Conservation (phyloP, 176 grass and related monocot species). For the Urochloa ruziziensis region DNA sequence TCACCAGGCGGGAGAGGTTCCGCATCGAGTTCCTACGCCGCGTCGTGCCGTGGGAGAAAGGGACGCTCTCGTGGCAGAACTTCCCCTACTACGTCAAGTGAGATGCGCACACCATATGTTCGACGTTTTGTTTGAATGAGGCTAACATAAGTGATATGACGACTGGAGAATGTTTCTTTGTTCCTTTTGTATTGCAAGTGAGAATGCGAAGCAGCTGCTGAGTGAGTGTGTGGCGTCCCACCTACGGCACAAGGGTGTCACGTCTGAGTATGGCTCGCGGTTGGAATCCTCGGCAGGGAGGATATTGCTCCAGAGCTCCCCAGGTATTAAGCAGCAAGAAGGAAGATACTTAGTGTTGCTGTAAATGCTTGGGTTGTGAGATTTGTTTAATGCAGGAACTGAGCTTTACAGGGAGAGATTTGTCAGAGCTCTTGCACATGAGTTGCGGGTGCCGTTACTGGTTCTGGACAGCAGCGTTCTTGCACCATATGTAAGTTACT, state of each 20-base stretch:
- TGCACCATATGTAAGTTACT: constrained; percentile 73
- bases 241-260: constrained; percentile 65
- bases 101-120: constrained; percentile 36
- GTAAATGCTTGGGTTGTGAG: constrained; percentile 23
- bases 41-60: constrained; percentile 85
- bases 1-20: constrained; percentile 75
- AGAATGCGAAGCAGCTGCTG: constrained; percentile 55
- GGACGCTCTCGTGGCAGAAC: constrained; percentile 73
- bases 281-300: constrained; percentile 68
- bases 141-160: constrained; percentile 18
- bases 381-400: constrained; percentile 66
- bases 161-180: background rate
- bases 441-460: constrained; percentile 73
- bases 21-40: constrained; percentile 83
- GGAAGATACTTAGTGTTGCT: constrained; percentile 6
- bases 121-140: constrained; percentile 30
- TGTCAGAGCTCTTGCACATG: constrained; percentile 78
- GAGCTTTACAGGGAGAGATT: constrained; percentile 93
- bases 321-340: constrained; percentile 53
- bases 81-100: constrained; percentile 89
- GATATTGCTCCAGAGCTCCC: constrained; percentile 81
- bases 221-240: constrained; percentile 76
- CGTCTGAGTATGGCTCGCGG: constrained; percentile 63
- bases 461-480: constrained; percentile 89
- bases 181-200: constrained; percentile 48